A percentile compares a stretch with the other conserved stretches of the same genome.
Conservation (phyloP, 1,284 basidiomycete genomes). For the Tilletia setariae region DNA sequence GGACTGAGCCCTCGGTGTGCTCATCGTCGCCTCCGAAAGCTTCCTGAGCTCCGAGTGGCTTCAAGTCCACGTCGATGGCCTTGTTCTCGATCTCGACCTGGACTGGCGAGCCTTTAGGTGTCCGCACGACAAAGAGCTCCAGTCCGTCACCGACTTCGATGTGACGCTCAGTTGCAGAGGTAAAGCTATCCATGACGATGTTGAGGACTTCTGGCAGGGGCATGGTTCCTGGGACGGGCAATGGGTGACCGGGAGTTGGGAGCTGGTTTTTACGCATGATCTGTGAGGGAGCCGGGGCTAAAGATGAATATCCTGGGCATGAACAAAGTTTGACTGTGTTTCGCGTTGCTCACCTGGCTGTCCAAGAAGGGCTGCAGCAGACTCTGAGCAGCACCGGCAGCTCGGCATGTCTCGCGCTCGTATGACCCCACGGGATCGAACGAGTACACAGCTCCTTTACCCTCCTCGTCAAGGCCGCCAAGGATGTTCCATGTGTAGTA, state of each 20-base stretch:
- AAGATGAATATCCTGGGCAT: not conserved
- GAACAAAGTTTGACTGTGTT: too few species aligned
- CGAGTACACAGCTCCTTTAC: constrained; percentile 51
- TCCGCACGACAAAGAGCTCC: constrained; percentile 51
- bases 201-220: constrained; percentile 40
- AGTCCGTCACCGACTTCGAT: constrained; percentile 54
- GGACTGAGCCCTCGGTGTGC: constrained; percentile 39
- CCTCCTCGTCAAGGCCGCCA: constrained; percentile 52
- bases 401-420: constrained; percentile 51
- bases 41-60: constrained; percentile 40
- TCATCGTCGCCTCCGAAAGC: constrained; percentile 51
- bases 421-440: constrained; percentile 54
- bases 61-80: constrained; percentile 30
- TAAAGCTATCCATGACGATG: constrained; percentile 51
- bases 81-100: constrained; percentile 20
- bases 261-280: constrained; percentile 53
- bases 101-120: not conserved
- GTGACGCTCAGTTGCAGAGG: constrained; percentile 50
- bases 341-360: constrained; percentile 34
- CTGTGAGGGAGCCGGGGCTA: constrained; percentile 19
- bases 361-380: constrained; percentile 53
- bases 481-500: constrained; percentile 55
- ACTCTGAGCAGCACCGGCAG: constrained; percentile 51
- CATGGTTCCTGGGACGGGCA: constrained; percentile 48
- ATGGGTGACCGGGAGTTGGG: constrained; percentile 33